phyloP scores from a whole-genome alignment of 192 early-diverging fungal species.

The Phlyctochytrium arcticum region DNA sequence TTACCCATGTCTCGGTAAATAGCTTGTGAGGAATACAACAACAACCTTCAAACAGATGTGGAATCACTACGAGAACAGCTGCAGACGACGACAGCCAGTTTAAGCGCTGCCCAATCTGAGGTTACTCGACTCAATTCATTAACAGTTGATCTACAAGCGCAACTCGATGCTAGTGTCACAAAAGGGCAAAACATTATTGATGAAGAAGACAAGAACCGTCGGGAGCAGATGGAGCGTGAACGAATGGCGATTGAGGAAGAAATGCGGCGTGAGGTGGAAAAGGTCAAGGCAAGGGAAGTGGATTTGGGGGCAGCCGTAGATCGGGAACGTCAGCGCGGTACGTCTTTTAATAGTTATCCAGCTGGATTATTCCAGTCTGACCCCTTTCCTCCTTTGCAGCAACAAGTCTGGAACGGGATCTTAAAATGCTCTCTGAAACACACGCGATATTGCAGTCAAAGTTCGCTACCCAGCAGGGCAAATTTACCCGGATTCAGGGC shows the following conservation, averaged over 20 bases:
- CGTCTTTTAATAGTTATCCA: not conserved
- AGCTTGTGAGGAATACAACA: constrained; percentile 11
- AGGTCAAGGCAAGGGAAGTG: constrained; percentile 5
- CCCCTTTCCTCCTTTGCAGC: not conserved
- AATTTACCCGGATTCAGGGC: no score
- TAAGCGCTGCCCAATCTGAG: not conserved
- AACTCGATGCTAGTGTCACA: not conserved
- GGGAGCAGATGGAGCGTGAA: not conserved
- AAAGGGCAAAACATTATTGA: not conserved
- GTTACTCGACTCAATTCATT: not conserved
- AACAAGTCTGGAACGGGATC: not conserved
- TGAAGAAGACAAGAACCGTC: not conserved
- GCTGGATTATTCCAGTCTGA: not conserved
- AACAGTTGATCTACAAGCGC: not conserved
- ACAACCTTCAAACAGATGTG: constrained; percentile 1
- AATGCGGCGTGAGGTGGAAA: constrained; percentile 2
- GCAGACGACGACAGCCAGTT: not conserved
- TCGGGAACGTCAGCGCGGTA: not conserved
- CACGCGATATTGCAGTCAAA: not conserved
- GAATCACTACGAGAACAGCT: not conserved
- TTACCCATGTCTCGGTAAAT: not conserved
- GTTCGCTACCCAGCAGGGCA: constrained; percentile 10
- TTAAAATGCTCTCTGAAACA: not conserved
- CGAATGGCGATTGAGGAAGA: not conserved
- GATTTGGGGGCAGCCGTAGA: not conserved